Evolutionary conservation across 2,329 filamentous ascomycete species (phyloP).

Genomic region (Pyricularia pennisetigena): DNA sequence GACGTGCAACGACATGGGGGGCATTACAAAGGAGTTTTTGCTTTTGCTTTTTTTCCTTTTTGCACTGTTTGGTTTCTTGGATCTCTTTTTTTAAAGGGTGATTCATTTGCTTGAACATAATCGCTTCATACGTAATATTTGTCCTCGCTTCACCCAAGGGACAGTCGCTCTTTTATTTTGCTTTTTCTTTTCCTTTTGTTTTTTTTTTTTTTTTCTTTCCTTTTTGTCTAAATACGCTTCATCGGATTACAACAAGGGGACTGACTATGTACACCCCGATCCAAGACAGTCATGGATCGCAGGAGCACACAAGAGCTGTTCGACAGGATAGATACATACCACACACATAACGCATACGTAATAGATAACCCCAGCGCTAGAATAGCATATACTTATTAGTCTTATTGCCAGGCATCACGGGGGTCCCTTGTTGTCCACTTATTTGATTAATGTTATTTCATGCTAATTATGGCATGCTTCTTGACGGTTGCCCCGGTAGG

Average conservation of each 20-base stretch:
- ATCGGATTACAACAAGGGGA: not conserved
- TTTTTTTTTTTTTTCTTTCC: conserved; percentile 2
- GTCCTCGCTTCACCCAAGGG: not conserved
- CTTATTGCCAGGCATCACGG: not conserved
- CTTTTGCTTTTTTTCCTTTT: not conserved
- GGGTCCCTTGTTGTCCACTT: not conserved
- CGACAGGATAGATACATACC: not conserved
- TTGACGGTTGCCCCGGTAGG: no score
- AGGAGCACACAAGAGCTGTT: not conserved
- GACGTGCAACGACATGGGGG: not conserved
- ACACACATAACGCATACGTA: not conserved
- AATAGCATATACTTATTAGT: not conserved
- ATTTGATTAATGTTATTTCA: no score
- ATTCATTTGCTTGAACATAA: not conserved
- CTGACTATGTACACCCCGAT: not conserved
- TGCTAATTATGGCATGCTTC: no score
- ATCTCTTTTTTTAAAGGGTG: not conserved
- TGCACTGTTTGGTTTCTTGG: not conserved
- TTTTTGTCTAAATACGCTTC: not conserved
- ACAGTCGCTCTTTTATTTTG: not conserved
- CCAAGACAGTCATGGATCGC: not conserved
- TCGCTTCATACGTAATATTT: not conserved
- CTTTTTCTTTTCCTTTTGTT: conserved; percentile 3
- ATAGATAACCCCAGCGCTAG: not conserved
- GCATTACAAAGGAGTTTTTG: not conserved